Percentiles rank a stretch among this genome's conserved stretches.
These are phyloP conservation scores for Penicillium sp. DNA, from an alignment of 2,329 filamentous ascomycete species.

Conservation along the genomic window DNA sequence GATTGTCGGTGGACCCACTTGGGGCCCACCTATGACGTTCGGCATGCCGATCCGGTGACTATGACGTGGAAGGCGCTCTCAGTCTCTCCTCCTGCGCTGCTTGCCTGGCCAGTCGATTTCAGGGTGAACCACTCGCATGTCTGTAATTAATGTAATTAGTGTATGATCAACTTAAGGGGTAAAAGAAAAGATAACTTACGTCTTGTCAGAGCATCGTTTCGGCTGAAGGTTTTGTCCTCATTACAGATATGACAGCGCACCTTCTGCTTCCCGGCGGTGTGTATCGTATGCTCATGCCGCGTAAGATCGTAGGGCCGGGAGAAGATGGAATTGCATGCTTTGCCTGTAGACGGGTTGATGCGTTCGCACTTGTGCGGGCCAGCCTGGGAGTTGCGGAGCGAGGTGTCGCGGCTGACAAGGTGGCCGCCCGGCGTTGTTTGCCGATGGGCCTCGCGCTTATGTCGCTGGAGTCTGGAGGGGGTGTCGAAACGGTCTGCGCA, in stretches of 20 bases:
- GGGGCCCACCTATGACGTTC: conserved; percentile 12
- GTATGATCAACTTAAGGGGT: conserved; percentile 2
- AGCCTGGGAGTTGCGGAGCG: conserved; percentile 76
- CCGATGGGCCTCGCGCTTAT: conserved; percentile 90
- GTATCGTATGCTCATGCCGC: conserved; percentile 94
- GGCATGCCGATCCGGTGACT: conserved; percentile 21
- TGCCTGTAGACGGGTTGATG: conserved; percentile 91
- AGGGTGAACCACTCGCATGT: conserved; percentile 92
- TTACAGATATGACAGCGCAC: conserved; percentile 89
- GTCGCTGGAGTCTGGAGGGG: conserved; percentile 81
- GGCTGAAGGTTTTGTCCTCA: conserved; percentile 95
- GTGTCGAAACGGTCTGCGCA: conserved; percentile 87
- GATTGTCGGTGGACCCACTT: conserved; percentile 1
- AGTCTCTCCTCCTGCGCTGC: conserved; percentile 42
- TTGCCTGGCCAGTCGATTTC: conserved; percentile 80
- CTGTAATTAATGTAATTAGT: conserved; percentile 11
- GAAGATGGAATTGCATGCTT: conserved; percentile 91
- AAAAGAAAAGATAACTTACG: conserved; percentile 3
- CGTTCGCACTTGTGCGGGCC: conserved; percentile 91
- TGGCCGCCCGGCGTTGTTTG: conserved; percentile 59
- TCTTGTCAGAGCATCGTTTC: conserved; percentile 82
- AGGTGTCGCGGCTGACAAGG: conserved; percentile 38
- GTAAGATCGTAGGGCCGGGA: conserved; percentile 95
- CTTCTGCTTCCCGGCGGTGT: conserved; percentile 92
- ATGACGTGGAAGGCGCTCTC: conserved; percentile 14